Conservation (phyloP, 768 basidiomycete genomes). For the Pleurotus sapidus region DNA sequence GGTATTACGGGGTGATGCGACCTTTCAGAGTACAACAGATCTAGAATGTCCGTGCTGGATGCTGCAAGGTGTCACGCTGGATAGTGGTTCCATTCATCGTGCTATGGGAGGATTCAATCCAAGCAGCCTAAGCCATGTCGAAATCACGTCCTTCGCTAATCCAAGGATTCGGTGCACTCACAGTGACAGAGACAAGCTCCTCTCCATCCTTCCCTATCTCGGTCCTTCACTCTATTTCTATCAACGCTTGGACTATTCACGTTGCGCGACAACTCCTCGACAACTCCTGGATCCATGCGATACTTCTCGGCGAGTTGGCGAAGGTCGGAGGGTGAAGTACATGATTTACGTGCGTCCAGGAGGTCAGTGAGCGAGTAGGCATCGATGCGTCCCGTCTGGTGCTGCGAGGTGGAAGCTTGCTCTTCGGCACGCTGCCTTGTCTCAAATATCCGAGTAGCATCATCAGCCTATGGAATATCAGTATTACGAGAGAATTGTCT, state of each 20-base stretch:
- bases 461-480: conserved; percentile 16
- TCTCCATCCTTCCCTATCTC: conserved; percentile 52
- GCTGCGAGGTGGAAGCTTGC: conserved; percentile 36
- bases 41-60: too few species aligned
- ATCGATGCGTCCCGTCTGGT: conserved; percentile 48
- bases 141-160: not conserved
- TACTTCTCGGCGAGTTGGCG: conserved; percentile 51
- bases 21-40: too few species aligned
- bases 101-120: conserved; percentile 34
- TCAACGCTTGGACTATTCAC: conserved; percentile 68
- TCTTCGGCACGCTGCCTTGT: conserved; percentile 54
- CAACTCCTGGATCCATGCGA: conserved; percentile 47
- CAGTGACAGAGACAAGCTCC: conserved; percentile 49
- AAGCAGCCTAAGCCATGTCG: conserved; percentile 35
- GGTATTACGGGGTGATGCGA: too few species aligned
- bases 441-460: conserved; percentile 44
- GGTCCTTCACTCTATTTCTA: conserved; percentile 38
- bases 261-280: conserved; percentile 51
- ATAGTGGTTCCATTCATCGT: too few species aligned
- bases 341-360: conserved; percentile 60
- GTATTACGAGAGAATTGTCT: conserved; percentile 5
- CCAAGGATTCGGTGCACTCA: conserved; percentile 24
- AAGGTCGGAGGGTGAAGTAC: conserved; percentile 37
- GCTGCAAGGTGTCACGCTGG: too few species aligned
- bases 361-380: conserved; percentile 52